Percentiles rank a stretch among this genome's conserved stretches.
Evolutionary conservation across 495 filamentous ascomycete genomes (phyloP).

Genomic region (Oleoguttula mirabilis): DNA sequence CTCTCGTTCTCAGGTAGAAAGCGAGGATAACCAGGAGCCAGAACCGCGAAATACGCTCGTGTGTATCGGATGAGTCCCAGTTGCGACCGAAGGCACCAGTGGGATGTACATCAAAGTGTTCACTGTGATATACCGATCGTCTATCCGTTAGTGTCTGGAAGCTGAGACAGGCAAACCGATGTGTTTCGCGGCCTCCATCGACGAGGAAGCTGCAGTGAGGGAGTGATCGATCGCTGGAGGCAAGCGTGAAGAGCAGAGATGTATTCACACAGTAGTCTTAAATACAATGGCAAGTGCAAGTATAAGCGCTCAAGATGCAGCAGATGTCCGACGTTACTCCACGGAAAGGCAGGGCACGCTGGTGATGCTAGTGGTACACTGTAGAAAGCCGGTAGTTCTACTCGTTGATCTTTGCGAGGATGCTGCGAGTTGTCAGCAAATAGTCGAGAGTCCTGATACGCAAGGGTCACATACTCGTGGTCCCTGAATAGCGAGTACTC

Average conservation of each 20-base stretch:
- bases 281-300: slow-evolving; percentile 4
- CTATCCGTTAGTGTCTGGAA: too few relatives aligned
- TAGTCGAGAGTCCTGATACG: neutral
- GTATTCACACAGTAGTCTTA: slow-evolving; percentile 12
- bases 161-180: too few relatives aligned
- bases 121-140: too few relatives aligned
- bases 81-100: too few relatives aligned
- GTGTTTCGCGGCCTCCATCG: too few relatives aligned
- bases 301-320: slow-evolving; percentile 11
- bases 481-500: slow-evolving; percentile 94
- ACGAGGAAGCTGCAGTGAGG: too few relatives aligned
- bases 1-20: too few relatives aligned
- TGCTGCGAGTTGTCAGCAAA: slow-evolving; percentile 18
- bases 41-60: too few relatives aligned
- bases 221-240: too few relatives aligned
- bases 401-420: slow-evolving; percentile 40
- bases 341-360: neutral
- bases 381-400: slow-evolving; percentile 15
- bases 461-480: slow-evolving; percentile 62
- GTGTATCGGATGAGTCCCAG: too few relatives aligned
- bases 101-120: too few relatives aligned
- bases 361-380: slow-evolving; percentile 14
- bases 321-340: neutral
- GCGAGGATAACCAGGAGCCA: too few relatives aligned
- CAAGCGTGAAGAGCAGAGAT: slow-evolving; percentile 14